These are phyloP conservation scores for Plasmodium malariae DNA, from an alignment of 169 alveolate species.

Conservation along the genomic window DNA sequence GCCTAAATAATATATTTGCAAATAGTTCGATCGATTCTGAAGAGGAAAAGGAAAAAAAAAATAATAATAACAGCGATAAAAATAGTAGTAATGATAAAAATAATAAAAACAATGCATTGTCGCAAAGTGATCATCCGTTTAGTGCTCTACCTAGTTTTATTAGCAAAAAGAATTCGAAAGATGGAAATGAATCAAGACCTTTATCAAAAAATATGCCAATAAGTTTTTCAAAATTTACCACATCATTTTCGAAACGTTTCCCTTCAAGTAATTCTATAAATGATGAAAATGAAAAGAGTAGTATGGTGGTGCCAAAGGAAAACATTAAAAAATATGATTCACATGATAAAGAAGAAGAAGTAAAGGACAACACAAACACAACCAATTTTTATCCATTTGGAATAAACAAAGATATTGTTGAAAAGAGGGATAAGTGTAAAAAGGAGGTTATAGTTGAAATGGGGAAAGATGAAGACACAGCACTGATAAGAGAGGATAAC, in stretches of 20 bases:
- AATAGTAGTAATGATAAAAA: neutral
- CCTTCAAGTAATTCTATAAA: neutral
- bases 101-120: neutral
- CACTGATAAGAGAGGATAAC: too few species aligned
- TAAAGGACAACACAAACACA: neutral
- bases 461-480: too few species aligned
- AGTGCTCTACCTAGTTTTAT: neutral
- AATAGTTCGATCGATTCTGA: neutral
- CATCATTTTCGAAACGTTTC: neutral
- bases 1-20: neutral
- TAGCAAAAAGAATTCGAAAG: conserved; percentile 1
- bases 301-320: neutral
- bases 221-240: neutral
- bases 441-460: too few species aligned
- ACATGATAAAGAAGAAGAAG: neutral
- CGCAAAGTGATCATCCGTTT: neutral
- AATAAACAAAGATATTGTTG: too few species aligned
- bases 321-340: neutral
- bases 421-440: too few species aligned
- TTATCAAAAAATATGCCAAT: neutral
- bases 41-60: conserved; percentile 1
- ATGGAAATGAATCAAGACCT: neutral
- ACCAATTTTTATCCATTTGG: too few species aligned
- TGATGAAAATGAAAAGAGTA: conserved; percentile 1
- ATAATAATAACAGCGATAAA: neutral